Conservation (phyloP, 1,284 basidiomycete species). For the Rhodotorula sp. region DNA sequence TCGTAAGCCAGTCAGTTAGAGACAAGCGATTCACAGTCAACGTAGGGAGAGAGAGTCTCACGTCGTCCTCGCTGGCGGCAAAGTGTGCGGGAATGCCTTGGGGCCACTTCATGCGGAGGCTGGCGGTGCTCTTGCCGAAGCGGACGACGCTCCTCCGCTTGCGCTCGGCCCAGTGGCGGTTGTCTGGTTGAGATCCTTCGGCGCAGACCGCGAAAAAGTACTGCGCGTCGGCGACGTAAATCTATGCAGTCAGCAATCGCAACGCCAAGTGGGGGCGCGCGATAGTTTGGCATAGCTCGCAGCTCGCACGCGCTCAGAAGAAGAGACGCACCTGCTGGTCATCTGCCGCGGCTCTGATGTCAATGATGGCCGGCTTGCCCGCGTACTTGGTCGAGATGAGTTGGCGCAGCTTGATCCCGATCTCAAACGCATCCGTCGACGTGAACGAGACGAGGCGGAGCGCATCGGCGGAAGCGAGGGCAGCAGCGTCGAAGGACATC, state of each 20-base stretch:
- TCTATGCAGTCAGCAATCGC: background rate
- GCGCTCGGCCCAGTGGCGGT: conserved; percentile 32
- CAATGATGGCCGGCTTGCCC: conserved; percentile 31
- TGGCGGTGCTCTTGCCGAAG: conserved; percentile 25
- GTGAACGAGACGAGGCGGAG: conserved; percentile 37
- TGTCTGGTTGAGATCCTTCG: conserved; percentile 27
- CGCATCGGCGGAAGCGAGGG: conserved; percentile 9
- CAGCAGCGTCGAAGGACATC: conserved; percentile 11
- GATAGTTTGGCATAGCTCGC: background rate
- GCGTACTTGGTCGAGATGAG: conserved; percentile 19
- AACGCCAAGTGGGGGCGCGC: background rate
- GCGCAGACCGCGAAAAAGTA: conserved; percentile 37
- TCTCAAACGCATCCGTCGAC: conserved; percentile 34
- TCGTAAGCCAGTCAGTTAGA: background rate
- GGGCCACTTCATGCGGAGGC: conserved; percentile 26
- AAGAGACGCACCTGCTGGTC: conserved; percentile 7
- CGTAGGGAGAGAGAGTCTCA: background rate
- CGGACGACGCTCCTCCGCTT: conserved; percentile 35
- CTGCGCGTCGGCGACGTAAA: background rate
- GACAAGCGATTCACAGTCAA: no score
- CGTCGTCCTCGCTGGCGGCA: conserved; percentile 1
- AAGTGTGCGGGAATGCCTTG: background rate
- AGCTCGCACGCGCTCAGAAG: background rate
- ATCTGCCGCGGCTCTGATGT: conserved; percentile 32
- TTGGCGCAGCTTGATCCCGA: conserved; percentile 27